Evolutionary conservation across 106 monocot genomes (phyloP).

Genomic region (Ottelia alismoides): DNA sequence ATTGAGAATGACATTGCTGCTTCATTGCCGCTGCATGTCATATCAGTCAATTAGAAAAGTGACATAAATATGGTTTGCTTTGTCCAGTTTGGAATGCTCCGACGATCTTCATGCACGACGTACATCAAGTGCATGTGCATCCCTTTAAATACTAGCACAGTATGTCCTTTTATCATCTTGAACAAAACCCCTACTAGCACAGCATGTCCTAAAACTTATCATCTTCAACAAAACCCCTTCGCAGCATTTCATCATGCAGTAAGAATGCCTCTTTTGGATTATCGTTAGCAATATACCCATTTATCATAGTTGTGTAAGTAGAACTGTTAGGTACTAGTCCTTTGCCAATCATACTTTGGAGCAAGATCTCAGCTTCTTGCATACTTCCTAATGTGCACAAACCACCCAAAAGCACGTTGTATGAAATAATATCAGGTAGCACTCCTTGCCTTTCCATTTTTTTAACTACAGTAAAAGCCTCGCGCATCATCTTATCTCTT

Average conservation of each 20-base stretch:
- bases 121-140: too few relatives aligned
- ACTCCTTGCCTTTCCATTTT: slow-evolving; percentile 53
- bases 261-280: slow-evolving; percentile 75
- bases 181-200: too few relatives aligned
- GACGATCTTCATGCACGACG: too few relatives aligned
- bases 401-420: slow-evolving; percentile 60
- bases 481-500: slow-evolving; percentile 49
- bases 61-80: too few relatives aligned
- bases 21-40: too few relatives aligned
- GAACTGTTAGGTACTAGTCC: slow-evolving; percentile 58
- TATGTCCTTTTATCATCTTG: too few relatives aligned
- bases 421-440: slow-evolving; percentile 54
- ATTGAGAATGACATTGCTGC: too few relatives aligned
- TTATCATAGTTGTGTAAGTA: slow-evolving; percentile 68
- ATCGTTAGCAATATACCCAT: slow-evolving; percentile 52
- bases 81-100: too few relatives aligned
- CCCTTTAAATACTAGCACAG: too few relatives aligned
- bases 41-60: too few relatives aligned
- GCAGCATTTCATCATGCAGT: slow-evolving; percentile 91
- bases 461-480: slow-evolving; percentile 43
- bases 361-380: slow-evolving; percentile 43
- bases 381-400: slow-evolving; percentile 49
- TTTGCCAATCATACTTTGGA: slow-evolving; percentile 34
- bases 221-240: slow-evolving; percentile 57
- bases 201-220: slow-evolving; percentile 31